Evolutionary conservation across 768 basidiomycete genomes (phyloP).

Genomic region (Lactarius indigo): DNA sequence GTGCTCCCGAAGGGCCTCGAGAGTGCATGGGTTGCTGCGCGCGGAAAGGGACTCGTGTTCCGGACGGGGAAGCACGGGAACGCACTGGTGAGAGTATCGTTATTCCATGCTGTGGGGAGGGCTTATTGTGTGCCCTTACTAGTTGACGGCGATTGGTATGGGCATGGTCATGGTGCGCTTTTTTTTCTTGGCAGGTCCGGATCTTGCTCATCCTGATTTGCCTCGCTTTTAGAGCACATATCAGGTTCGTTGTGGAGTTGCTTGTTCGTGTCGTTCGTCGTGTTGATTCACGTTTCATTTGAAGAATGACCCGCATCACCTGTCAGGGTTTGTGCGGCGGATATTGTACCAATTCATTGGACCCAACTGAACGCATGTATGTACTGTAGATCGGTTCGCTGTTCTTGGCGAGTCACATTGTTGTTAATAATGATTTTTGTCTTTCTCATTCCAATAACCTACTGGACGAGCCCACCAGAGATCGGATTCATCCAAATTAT

Average conservation of each 20-base stretch:
- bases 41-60: slow-evolving; percentile 73
- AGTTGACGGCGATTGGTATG: slow-evolving; percentile 75
- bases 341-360: slow-evolving; percentile 89
- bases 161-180: slow-evolving; percentile 81
- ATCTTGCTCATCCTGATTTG: slow-evolving; percentile 9
- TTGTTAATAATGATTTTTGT: not conserved
- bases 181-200: not conserved
- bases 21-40: slow-evolving; percentile 76
- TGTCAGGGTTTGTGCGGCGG: slow-evolving; percentile 78
- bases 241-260: slow-evolving; percentile 42
- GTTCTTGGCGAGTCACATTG: not conserved
- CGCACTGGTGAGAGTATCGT: slow-evolving; percentile 46
- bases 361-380: slow-evolving; percentile 50
- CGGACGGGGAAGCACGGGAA: slow-evolving; percentile 69
- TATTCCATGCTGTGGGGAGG: not conserved
- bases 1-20: slow-evolving; percentile 87
- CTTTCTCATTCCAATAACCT: not conserved
- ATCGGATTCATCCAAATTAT: too few species aligned
- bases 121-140: slow-evolving; percentile 11
- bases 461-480: too few species aligned
- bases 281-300: not conserved
- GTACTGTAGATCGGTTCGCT: not conserved
- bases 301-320: slow-evolving; percentile 70
- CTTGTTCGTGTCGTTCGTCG: not conserved
- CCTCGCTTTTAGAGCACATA: slow-evolving; percentile 43